These are phyloP conservation scores for Flaveria ramosissima DNA, from an alignment of 129 eudicot genomes.

Conservation along the genomic window DNA sequence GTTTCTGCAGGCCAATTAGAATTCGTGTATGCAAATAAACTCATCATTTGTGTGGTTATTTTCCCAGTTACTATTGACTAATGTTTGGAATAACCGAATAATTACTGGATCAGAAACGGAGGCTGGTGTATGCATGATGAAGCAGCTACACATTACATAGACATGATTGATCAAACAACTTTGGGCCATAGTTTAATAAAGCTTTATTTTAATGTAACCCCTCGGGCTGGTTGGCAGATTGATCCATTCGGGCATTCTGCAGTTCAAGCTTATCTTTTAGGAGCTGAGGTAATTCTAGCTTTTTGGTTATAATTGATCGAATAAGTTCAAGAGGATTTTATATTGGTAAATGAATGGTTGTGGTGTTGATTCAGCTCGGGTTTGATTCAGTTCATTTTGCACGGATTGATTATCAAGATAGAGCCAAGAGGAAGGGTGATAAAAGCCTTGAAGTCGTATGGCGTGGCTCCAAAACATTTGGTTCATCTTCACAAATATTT, in stretches of 20 bases:
- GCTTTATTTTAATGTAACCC: slow-evolving; percentile 68
- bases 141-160: slow-evolving; percentile 87
- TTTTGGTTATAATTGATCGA: neutral
- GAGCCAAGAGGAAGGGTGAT: slow-evolving; percentile 73
- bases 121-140: slow-evolving; percentile 99
- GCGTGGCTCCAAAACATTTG: slow-evolving; percentile 92
- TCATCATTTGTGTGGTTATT: slow-evolving; percentile 5
- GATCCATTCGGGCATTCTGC: slow-evolving; percentile 98
- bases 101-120: slow-evolving; percentile 63
- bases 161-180: slow-evolving; percentile 97
- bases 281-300: slow-evolving; percentile 66
- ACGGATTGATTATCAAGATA: slow-evolving; percentile 91
- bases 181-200: slow-evolving; percentile 71
- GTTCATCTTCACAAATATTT: slow-evolving; percentile 81
- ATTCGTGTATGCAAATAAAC: slow-evolving; percentile 61
- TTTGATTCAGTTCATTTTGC: slow-evolving; percentile 94
- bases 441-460: slow-evolving; percentile 91
- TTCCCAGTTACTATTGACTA: neutral
- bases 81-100: neutral
- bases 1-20: slow-evolving; percentile 84
- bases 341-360: slow-evolving; percentile 12
- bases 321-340: neutral
- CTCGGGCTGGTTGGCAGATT: slow-evolving; percentile 97
- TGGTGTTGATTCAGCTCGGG: slow-evolving; percentile 57
- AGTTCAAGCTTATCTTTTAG: slow-evolving; percentile 88